A percentile compares a stretch with the other conserved stretches of the same genome.
Evolutionary conservation across 1,284 basidiomycete genomes (phyloP).

Genomic region (Cerioporus squamosus): DNA sequence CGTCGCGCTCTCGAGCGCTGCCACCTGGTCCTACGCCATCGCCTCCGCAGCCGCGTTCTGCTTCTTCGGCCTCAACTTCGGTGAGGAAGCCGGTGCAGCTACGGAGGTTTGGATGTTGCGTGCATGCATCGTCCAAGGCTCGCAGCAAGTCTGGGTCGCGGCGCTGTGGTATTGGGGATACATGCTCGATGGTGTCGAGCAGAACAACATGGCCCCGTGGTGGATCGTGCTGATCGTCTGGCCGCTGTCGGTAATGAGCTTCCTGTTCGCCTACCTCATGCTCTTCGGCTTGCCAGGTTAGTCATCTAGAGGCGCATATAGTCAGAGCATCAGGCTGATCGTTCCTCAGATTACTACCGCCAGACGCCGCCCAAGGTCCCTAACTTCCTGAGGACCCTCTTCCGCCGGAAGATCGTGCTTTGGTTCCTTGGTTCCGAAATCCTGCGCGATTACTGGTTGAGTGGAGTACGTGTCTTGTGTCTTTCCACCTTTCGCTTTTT

Average conservation of each 20-base stretch:
- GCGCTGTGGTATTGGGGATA: conserved; percentile 96
- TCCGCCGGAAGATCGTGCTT: conserved; percentile 87
- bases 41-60: conserved; percentile 89
- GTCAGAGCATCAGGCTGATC: conserved; percentile 1
- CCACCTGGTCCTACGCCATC: conserved; percentile 89
- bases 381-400: conserved; percentile 86
- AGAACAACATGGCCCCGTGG: conserved; percentile 68
- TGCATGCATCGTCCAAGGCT: conserved; percentile 90
- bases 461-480: conserved; percentile 62
- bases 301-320: conserved; percentile 23
- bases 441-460: conserved; percentile 91
- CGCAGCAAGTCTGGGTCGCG: conserved; percentile 92
- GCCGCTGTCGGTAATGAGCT: conserved; percentile 77
- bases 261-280: conserved; percentile 82
- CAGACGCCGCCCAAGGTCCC: conserved; percentile 93
- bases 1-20: conserved; percentile 70
- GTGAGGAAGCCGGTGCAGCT: conserved; percentile 92
- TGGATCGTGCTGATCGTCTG: conserved; percentile 85
- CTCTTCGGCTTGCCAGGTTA: conserved; percentile 83
- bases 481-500: background rate
- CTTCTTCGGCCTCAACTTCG: conserved; percentile 95
- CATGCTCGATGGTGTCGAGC: conserved; percentile 61
- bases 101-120: conserved; percentile 91
- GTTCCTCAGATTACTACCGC: conserved; percentile 73
- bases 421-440: conserved; percentile 94